Evolutionary conservation across 2,329 filamentous ascomycete genomes (phyloP).

Genomic region (Dothideomycetes sp.): DNA sequence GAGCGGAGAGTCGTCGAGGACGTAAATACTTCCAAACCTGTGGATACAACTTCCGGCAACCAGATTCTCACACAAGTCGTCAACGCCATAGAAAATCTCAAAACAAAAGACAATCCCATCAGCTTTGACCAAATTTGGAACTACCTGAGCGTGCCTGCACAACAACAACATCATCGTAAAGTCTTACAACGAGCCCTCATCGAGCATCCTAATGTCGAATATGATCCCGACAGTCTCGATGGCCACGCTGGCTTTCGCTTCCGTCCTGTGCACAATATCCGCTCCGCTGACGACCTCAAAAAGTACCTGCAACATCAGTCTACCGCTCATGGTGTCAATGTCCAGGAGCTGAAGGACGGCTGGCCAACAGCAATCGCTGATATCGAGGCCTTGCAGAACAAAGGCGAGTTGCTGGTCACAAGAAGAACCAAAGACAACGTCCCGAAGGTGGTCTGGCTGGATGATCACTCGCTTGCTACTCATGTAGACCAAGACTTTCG

Average conservation of each 20-base stretch:
- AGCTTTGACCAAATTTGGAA: conserved; percentile 66
- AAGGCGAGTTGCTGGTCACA: conserved; percentile 73
- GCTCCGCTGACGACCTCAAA: conserved; percentile 64
- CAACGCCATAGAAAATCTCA: conserved; percentile 76
- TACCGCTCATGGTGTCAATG: conserved; percentile 67
- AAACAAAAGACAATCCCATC: conserved; percentile 57
- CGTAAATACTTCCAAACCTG: conserved; percentile 63
- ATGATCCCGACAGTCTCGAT: conserved; percentile 46
- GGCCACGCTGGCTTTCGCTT: conserved; percentile 62
- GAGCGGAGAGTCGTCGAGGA: conserved; percentile 41
- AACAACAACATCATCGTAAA: conserved; percentile 35
- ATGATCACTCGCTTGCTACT: conserved; percentile 54
- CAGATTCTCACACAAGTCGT: conserved; percentile 80
- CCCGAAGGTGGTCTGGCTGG: conserved; percentile 76
- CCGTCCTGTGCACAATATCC: conserved; percentile 74
- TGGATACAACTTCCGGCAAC: conserved; percentile 61
- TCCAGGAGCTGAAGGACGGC: conserved; percentile 90
- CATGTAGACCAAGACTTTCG: conserved; percentile 73
- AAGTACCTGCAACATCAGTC: conserved; percentile 70
- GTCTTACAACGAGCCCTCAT: conserved; percentile 59
- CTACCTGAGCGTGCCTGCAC: conserved; percentile 59
- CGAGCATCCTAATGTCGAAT: conserved; percentile 51
- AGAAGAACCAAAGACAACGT: conserved; percentile 87
- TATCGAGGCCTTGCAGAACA: conserved; percentile 65
- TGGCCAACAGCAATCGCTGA: conserved; percentile 77